Evolutionary conservation across 352 stramenopile genomes (phyloP), one percentile per base, ranked within the genome.

Genomic region (Achlya hypogyna): DNA sequence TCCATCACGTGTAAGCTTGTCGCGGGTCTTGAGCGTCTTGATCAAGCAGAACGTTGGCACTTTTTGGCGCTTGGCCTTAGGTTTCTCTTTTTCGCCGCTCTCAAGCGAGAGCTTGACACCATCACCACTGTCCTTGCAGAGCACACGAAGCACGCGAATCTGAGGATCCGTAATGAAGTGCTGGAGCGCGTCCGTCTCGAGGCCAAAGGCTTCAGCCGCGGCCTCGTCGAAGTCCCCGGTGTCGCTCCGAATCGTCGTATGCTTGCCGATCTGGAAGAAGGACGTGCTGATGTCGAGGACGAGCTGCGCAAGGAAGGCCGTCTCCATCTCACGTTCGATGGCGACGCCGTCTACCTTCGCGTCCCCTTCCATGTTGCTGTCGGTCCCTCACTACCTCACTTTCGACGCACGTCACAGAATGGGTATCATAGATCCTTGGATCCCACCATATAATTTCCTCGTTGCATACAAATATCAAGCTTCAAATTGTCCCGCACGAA

Each of bases 31-130:
- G 31, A 82, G 74, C 22, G 83, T 84, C 74, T 95, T 95, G 69
- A 95, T 91, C 67, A 95, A 91, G 69, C 86, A 95, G 53, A 95
- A 64, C n/a, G 54, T 64, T 22, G 54, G 54, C 0, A 64, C 54
- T 51, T 71, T 66, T 40, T 73, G 72, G 23, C 67, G 69, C 43
- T 69, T 71, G 23, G 42, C 54, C 54, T 63, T 63, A 6, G 52
- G 45, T 42, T 74, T 74, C 31, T 65, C 53, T 42, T 65, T 65
- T 54, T 45, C 69, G 5, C n/a, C 27, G 34, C 31, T 75, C 68
- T 64, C 54, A 22, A 64, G 54, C 12, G 54, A 64, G 14, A 64
- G 54, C 54, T 64, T 64, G 5, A 64, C 54, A 1, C 54, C 54
- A 28, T 64, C 34, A 12, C 54, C 54, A 28, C 54, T 64, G 23